phyloP scores from a whole-genome alignment of 1,284 basidiomycete species.

The Ganoderma resinaceum region DNA sequence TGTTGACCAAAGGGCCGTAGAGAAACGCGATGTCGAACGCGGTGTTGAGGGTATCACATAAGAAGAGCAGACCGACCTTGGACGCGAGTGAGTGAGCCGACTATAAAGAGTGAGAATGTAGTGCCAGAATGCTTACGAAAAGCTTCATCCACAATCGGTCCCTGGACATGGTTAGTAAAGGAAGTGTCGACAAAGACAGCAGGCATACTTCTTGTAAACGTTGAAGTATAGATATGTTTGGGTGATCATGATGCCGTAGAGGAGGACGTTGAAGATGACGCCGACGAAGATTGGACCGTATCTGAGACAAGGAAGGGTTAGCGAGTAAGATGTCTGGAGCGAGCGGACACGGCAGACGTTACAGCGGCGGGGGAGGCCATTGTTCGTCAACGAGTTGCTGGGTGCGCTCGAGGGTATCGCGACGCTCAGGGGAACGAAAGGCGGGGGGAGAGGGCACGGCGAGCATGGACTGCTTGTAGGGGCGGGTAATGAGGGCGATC shows the following conservation, averaged over 20 bases:
- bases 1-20: conserved; percentile 44
- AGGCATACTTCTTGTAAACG: conserved; percentile 45
- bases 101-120: not conserved
- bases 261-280: conserved; percentile 47
- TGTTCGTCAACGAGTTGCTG: conserved; percentile 8
- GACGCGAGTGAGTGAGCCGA: not conserved
- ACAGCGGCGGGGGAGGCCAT: conserved; percentile 37
- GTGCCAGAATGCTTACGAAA: conserved; percentile 34
- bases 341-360: conserved; percentile 31
- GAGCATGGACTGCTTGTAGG: conserved; percentile 3
- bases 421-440: conserved; percentile 7
- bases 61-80: conserved; percentile 45
- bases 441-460: conserved; percentile 6
- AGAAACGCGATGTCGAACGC: conserved; percentile 48
- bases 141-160: conserved; percentile 44
- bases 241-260: conserved; percentile 50
- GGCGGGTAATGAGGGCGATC: conserved; percentile 24
- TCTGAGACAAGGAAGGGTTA: conserved; percentile 27
- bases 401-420: conserved; percentile 29
- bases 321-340: not conserved
- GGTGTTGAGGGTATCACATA: conserved; percentile 48
- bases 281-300: conserved; percentile 51
- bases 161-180: conserved; percentile 24
- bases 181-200: not conserved
- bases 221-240: conserved; percentile 51